Percentiles rank a stretch among this genome's conserved stretches.
These are phyloP conservation scores for Candida parachauliodes DNA, from an alignment of 805 yeast species.

Conservation along the genomic window DNA sequence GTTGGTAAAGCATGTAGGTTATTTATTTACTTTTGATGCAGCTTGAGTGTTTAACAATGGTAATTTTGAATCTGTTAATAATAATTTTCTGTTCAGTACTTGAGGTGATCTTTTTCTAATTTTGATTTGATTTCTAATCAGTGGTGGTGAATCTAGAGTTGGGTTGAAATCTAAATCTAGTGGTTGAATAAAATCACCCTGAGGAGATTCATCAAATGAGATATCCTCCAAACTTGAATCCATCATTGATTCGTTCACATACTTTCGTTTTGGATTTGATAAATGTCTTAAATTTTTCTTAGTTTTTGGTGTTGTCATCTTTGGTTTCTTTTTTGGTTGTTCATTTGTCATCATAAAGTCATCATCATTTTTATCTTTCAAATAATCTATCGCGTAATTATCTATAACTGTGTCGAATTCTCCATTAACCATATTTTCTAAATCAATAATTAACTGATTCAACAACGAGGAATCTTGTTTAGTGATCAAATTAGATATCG, in stretches of 20 bases:
- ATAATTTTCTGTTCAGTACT: constrained; percentile 17
- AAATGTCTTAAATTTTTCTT: constrained; percentile 11
- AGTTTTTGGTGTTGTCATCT: constrained; percentile 18
- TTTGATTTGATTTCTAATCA: constrained; percentile 7
- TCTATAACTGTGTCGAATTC: constrained; percentile 36
- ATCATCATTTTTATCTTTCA: constrained; percentile 18
- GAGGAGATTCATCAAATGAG: constrained; percentile 10
- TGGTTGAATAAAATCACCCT: constrained; percentile 20
- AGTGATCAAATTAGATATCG: constrained; percentile 1
- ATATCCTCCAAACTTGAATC: constrained; percentile 10
- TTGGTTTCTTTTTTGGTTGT: constrained; percentile 3
- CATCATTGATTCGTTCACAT: constrained; percentile 6
- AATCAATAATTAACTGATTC: constrained; percentile 7
- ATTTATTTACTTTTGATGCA: constrained; percentile 13
- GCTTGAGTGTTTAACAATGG: constrained; percentile 37
- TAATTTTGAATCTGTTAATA: constrained; percentile 15
- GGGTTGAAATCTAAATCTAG: constrained; percentile 30
- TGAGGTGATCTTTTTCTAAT: constrained; percentile 5
- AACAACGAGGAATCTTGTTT: neutral
- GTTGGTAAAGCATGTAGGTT: constrained; percentile 11
- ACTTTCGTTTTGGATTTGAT: constrained; percentile 6
- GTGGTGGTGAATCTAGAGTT: constrained; percentile 27
- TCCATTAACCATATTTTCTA: constrained; percentile 26
- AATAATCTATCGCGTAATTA: constrained; percentile 22
- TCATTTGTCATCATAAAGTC: constrained; percentile 9